Percentiles rank a stretch among this genome's conserved stretches.
Conservation (phyloP, 2,329 filamentous ascomycete species). For the Davidsoniella neocaledoniae region DNA sequence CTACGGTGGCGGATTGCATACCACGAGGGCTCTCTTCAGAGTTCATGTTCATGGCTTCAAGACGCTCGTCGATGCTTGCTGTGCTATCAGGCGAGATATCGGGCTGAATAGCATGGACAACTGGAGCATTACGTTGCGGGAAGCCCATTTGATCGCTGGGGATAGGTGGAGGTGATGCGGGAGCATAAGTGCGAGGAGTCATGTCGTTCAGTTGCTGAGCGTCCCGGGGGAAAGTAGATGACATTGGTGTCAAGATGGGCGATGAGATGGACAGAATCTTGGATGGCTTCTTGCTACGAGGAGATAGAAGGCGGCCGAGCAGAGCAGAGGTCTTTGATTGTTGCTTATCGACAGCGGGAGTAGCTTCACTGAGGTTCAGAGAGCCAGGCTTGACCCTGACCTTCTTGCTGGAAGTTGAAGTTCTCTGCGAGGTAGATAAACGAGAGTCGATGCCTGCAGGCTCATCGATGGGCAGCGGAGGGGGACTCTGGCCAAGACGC, state of each 20-base stretch:
- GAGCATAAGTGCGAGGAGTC: constrained; percentile 40
- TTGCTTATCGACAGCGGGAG: constrained; percentile 26
- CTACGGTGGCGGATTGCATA: background rate
- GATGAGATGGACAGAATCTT: constrained; percentile 44
- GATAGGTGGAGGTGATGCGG: constrained; percentile 35
- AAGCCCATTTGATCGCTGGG: constrained; percentile 20
- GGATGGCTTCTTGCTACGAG: constrained; percentile 28
- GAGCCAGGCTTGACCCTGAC: constrained; percentile 31
- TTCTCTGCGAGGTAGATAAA: background rate
- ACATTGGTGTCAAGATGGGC: constrained; percentile 47
- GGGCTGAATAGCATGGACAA: constrained; percentile 21
- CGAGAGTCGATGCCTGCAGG: background rate
- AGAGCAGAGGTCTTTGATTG: constrained; percentile 38
- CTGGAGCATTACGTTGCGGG: background rate
- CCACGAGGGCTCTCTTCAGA: background rate
- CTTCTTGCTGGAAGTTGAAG: constrained; percentile 23
- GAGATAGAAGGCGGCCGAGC: constrained; percentile 44
- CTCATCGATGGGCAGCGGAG: constrained; percentile 9
- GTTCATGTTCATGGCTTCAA: constrained; percentile 13
- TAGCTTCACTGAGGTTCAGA: constrained; percentile 28
- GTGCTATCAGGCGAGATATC: constrained; percentile 31
- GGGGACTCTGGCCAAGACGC: constrained; percentile 29
- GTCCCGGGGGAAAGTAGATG: constrained; percentile 40
- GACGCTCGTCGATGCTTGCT: constrained; percentile 30
- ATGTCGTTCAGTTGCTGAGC: constrained; percentile 41